Percentiles rank a stretch among this genome's conserved stretches.
phyloP scores from a whole-genome alignment of 2,329 filamentous ascomycete species.

The Sphaerostilbella broomeana region DNA sequence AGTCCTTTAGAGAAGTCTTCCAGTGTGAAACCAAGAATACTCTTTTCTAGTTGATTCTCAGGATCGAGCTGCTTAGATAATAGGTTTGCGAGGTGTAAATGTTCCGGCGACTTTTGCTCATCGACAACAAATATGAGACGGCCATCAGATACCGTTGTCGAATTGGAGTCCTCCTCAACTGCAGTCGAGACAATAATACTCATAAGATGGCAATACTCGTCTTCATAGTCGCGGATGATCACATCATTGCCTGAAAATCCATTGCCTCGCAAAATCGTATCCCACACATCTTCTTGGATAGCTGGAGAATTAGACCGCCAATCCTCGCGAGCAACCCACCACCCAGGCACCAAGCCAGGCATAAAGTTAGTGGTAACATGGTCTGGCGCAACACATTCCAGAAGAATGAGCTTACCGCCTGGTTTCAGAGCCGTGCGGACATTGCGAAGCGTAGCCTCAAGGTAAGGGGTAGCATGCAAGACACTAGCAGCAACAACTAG shows the following conservation, averaged over 20 bases:
- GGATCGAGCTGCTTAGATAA: background rate
- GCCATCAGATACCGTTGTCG: background rate
- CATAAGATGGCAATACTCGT: background rate
- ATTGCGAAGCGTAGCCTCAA: background rate
- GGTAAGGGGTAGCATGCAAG: constrained; percentile 1
- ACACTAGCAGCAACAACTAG: constrained; percentile 29
- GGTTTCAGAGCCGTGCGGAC: constrained; percentile 2
- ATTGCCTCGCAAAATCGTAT: background rate
- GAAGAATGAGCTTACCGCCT: constrained; percentile 2
- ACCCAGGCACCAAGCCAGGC: constrained; percentile 4
- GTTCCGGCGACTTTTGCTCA: constrained; percentile 2
- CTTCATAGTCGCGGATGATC: constrained; percentile 3
- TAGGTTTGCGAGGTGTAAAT: background rate
- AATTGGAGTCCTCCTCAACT: constrained; percentile 1
- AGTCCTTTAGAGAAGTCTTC: background rate
- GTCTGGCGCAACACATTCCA: constrained; percentile 2
- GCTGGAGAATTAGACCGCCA: constrained; percentile 3
- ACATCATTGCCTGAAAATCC: constrained; percentile 5
- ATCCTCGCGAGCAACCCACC: constrained; percentile 3
- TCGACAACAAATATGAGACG: constrained; percentile 2
- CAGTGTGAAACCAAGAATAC: background rate
- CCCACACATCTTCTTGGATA: background rate
- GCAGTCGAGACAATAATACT: constrained; percentile 4
- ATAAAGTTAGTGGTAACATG: constrained; percentile 2
- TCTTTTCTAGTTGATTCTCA: background rate